phyloP scores from a whole-genome alignment of 371 early-diverging fungal genomes.

The Apophysomyces variabilis region DNA sequence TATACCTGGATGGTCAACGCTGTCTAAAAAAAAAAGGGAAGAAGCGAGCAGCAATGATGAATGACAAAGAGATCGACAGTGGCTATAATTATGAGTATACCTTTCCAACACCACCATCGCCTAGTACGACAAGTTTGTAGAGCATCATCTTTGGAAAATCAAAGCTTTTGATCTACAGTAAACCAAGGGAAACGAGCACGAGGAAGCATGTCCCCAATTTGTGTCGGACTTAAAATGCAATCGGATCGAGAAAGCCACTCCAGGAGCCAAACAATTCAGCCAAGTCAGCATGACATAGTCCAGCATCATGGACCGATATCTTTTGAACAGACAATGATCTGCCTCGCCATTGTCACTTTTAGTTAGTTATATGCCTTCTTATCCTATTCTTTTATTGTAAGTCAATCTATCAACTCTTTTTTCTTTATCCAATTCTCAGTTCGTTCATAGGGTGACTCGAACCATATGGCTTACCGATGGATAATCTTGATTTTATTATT shows the following conservation, averaged over 20 bases:
- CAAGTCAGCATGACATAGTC: no score
- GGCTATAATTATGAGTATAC: conserved; percentile 22
- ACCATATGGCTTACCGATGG: no score
- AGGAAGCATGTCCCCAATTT: conserved; percentile 2
- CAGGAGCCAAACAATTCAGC: not conserved
- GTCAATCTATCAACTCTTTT: no score
- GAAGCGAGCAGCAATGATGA: not conserved
- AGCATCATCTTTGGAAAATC: conserved; percentile 53
- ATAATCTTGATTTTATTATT: no score
- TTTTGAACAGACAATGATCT: no score
- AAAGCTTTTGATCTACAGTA: conserved; percentile 10
- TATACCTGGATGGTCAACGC: conserved; percentile 42
- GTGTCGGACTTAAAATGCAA: conserved; percentile 1
- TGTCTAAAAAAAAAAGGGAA: conserved; percentile 20
- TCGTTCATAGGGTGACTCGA: no score
- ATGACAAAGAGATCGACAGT: not conserved
- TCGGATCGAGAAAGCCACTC: conserved; percentile 8
- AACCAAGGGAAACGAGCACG: conserved; percentile 11
- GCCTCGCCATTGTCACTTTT: no score
- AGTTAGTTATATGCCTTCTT: no score
- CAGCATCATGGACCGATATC: no score
- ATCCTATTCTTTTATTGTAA: no score
- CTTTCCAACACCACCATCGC: conserved; percentile 63
- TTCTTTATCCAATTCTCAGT: no score
- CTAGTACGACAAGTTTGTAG: conserved; percentile 56